phyloP scores from a whole-genome alignment of 108 stramenopile genomes.

The Skeletonema costatum region DNA sequence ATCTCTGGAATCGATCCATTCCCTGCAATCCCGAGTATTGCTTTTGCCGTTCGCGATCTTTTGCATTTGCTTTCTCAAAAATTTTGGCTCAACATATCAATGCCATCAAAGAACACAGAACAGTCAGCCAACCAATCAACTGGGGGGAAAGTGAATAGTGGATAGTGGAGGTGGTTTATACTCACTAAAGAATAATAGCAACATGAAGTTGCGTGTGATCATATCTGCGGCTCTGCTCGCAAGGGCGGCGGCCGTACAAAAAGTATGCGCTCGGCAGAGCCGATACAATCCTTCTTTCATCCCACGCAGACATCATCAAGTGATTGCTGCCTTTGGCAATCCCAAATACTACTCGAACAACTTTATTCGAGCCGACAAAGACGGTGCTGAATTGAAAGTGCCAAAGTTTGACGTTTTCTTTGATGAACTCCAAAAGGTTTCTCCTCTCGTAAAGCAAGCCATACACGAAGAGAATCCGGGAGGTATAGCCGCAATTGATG shows the following conservation, averaged over 20 bases:
- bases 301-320: background rate
- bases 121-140: too few relatives aligned
- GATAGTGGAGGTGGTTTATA: too few relatives aligned
- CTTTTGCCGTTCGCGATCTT: too few relatives aligned
- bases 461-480: constrained; percentile 17
- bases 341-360: constrained; percentile 33
- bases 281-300: background rate
- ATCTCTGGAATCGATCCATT: too few relatives aligned
- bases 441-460: constrained; percentile 44
- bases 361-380: constrained; percentile 18
- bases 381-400: constrained; percentile 33
- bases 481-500: constrained; percentile 27
- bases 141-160: too few relatives aligned
- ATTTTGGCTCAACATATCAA: too few relatives aligned
- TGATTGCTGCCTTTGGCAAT: constrained; percentile 30
- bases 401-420: constrained; percentile 47
- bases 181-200: too few relatives aligned
- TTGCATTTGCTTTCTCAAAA: too few relatives aligned
- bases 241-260: background rate
- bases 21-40: too few relatives aligned
- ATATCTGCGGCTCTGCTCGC: background rate
- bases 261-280: background rate
- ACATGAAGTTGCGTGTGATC: background rate
- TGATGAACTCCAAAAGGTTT: constrained; percentile 29
- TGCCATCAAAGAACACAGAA: too few relatives aligned